Evolutionary conservation across 805 yeast genomes (phyloP), one percentile per base, ranked within the genome.

Genomic region (Candida verbasci): DNA sequence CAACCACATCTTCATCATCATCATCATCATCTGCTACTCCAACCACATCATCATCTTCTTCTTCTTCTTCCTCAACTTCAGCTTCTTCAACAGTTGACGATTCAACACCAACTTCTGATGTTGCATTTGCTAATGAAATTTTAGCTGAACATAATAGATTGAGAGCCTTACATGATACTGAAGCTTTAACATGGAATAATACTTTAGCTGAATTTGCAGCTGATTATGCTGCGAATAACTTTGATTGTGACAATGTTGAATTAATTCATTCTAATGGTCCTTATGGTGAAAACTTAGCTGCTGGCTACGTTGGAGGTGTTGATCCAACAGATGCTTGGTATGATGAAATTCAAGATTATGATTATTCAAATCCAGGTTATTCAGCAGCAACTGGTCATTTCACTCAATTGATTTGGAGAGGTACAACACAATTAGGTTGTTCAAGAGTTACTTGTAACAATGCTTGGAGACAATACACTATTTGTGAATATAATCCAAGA

Each of bases 271-370:
- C 87, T 15, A 66, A 70, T 24, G 80, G 82, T 10, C 72, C 72
- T 12, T 80, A 80, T 55, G 93, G 93, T 62, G 91, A 84, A 56
- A 84, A 84, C 62, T 68, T 84, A 46, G 89, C 88, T 12, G 72
- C 78, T 27, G 91, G 87, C 42, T 71, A 71, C 46, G 58, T 76
- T 3, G 80, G 74, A 3, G 78, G 75, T 21, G 52, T 68, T 20
- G 37, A 46, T 15, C 84, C 86, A 3, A 83, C 82, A 26, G 81
- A 80, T 42, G 78, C 82, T 28, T 84, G 93, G 93, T 83, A 83
- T 60, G 58, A 65, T 41, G 91, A 84, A 64, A 82, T 80, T 45
- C 39, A 49, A 9, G 41, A 55, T 35, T 84, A 82, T 60, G 62
- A 74, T 57, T 82, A 58, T 61, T 52, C 58, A 31, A 58, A 72